Evolutionary conservation across 225 moss, liverwort and hornwort species (phyloP), one percentile per base, ranked within the genome.

Genomic region (Sphagnum tenellum): DNA sequence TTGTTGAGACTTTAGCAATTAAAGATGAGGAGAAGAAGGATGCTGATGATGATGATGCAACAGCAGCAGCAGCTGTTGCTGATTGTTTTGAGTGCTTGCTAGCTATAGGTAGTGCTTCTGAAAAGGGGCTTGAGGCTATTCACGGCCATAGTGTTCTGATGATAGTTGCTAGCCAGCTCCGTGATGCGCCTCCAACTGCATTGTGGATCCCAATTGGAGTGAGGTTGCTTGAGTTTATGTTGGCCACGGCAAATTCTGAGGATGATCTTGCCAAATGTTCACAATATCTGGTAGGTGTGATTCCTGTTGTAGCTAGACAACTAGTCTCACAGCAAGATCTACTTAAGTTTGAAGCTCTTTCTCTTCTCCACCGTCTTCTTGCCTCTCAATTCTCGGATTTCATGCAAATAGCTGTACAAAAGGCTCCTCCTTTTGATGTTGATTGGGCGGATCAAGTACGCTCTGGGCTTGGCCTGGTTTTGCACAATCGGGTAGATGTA

Each of bases 61-160:
- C 84, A 66, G 86, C 90, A 9, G 68, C 84, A 66, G 86, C 90
- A 9, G 78, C 78, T 63, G 86, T 68, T 66, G 29, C 29, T 29
- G 96, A 96, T 71, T 92, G 92, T 76, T 80, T 83, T 69, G 96
- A 96, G 81, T 81, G 86, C 65, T 80, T 96, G 70, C 80, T 92
- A 66, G 76, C 88, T 50, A 83, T 90, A 79, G 82, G 88, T 65
- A 67, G 82, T 62, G 82, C 88, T 44, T 90, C 96, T 54, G 88
- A 82, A 48, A 76, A 77, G 62, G 92, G 96, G 45, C 71, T 75
- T 61, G 81, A 76, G 51, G 69, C 85, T 61, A 57, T 96, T 45
- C 14, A 67, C 65, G 67, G 75, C 68, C 71, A 75, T 56, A 75
- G 65, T 65, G 86, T 75, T 8, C 66, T 90, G 52, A 68, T 72